Base-by-base conservation (phyloP, 2,329 filamentous ascomycete species). In the Dothiorella sarmentorum region DNA sequence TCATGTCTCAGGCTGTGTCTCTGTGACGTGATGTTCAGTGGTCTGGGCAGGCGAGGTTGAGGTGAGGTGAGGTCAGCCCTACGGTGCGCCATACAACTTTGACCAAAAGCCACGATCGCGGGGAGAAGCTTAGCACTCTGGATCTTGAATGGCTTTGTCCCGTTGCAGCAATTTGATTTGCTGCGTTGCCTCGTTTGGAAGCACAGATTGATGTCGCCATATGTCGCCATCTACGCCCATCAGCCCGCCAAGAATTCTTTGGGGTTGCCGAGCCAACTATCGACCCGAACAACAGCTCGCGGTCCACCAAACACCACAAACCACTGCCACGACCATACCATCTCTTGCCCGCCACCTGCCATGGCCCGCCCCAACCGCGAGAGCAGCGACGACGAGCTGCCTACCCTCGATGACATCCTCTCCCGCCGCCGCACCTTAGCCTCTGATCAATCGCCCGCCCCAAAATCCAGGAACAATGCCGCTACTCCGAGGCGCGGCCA, bases 401-500 rank as follows among this genome's bases (percentile, higher is more conserved):
- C 56, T 3, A 17, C 18, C 3, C 45, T 52, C 33, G 29, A 17
- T 17, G 44, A 58, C 33, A 47, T 47, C 43, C 35, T 42, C 37
- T 22, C 6, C 35, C 17, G 31, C 9, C n/a, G 15, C n/a, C 24
- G 11, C 3, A 10, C 29, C 5, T 17, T 27, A n/a, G 4, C 35
- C n/a, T n/a, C n/a, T 4, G 35, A 11, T 7, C 22, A 27, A 17
- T 15, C 35, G 10, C 60, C 66, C 15, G 60, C 66, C 15, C 64
- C 65, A 2, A 69, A 68, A 43, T 58, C 62, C 15, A 43, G 63
- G 13, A 55, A 52, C 1, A 42, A 45, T 3, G 60, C 65, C 2
- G 67, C 65, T 35, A 67, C 69, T 4, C 45, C 58, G 20, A 67
- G 64, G 24, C 71, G 67, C n/a, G n/a, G n/a, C 49, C 71, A 72